A percentile compares a stretch with the other conserved stretches of the same genome.
Evolutionary conservation across 331 rosid species (phyloP).

Genomic region (Cucumis variabilis): DNA sequence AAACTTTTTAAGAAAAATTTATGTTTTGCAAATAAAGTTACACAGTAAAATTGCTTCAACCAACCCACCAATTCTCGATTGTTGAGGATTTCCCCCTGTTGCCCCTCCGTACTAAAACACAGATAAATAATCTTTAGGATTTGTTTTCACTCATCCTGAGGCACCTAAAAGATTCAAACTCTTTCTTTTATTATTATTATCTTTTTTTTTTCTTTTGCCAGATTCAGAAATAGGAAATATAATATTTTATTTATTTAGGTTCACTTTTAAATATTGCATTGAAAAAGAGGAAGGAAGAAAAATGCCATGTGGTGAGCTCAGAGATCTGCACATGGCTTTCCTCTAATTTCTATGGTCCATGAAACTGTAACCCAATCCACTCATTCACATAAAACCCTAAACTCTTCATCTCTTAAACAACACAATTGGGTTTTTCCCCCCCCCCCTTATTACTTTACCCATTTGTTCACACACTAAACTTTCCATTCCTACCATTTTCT

Average conservation of each 20-base stretch:
- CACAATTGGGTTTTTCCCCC: background rate
- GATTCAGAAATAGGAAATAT: background rate
- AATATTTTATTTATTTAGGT: background rate
- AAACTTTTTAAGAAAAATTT: constrained; percentile 10
- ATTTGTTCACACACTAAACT: background rate
- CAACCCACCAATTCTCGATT: constrained; percentile 20
- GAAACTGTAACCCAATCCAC: constrained; percentile 39
- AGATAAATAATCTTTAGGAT: background rate
- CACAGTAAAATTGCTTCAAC: background rate
- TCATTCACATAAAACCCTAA: background rate
- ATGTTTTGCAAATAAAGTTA: constrained; percentile 11
- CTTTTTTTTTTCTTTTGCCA: background rate
- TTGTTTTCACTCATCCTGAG: background rate
- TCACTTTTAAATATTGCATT: constrained; percentile 4
- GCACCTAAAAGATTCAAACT: background rate
- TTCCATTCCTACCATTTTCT: too few species aligned
- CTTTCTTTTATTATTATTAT: background rate
- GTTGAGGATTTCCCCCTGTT: background rate
- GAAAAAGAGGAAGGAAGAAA: constrained; percentile 41
- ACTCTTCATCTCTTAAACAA: background rate
- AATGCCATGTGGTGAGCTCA: constrained; percentile 82
- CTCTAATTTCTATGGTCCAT: constrained; percentile 58
- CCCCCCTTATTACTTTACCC: background rate
- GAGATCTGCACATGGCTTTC: constrained; percentile 82
- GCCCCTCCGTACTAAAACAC: background rate